phyloP scores from a whole-genome alignment of 192 early-diverging fungal genomes.

The Dimargaris cristalligena region DNA sequence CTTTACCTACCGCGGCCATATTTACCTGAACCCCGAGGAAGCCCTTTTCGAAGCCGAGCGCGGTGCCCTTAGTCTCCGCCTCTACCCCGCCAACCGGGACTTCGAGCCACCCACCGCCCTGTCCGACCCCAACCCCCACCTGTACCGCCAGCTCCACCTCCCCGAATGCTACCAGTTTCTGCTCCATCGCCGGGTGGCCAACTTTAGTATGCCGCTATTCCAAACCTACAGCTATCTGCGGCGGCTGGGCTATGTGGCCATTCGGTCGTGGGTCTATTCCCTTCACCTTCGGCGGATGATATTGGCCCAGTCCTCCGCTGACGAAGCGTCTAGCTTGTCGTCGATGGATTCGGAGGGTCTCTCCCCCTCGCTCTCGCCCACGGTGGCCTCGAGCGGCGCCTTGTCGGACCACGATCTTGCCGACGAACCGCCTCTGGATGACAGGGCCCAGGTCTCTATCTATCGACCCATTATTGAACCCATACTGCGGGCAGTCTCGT shows the following conservation, averaged over 20 bases:
- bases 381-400: too few species aligned
- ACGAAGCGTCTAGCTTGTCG: too few species aligned
- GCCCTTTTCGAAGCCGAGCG: constrained; percentile 10
- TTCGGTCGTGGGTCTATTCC: not conserved
- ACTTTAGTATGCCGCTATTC: not conserved
- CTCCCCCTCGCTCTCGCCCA: too few species aligned
- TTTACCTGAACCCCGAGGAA: constrained; percentile 6
- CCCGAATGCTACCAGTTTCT: constrained; percentile 10
- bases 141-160: not conserved
- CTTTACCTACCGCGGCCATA: not conserved
- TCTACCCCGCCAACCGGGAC: not conserved
- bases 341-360: too few species aligned
- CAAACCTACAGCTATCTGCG: constrained; percentile 3
- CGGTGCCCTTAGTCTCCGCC: not conserved
- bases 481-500: too few species aligned
- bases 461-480: too few species aligned
- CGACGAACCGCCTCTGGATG: too few species aligned
- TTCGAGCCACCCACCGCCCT: not conserved
- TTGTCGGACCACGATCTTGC: too few species aligned
- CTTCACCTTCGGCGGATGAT: not conserved
- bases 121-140: too few species aligned
- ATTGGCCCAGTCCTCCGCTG: too few species aligned
- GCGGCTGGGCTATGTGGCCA: not conserved
- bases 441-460: too few species aligned
- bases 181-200: not conserved